Conservation (phyloP, 805 yeast species). For the Grigorovia humatica region DNA sequence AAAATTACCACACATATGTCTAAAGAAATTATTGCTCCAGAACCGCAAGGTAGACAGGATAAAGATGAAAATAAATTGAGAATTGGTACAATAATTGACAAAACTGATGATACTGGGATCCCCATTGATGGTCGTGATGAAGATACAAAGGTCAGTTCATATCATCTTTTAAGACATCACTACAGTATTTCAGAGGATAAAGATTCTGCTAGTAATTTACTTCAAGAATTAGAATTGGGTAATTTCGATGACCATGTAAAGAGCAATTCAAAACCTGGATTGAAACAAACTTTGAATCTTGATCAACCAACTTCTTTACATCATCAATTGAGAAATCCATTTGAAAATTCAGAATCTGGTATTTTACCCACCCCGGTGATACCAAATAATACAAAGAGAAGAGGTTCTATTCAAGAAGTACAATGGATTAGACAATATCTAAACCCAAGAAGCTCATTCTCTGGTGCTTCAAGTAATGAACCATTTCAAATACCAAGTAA, state of each 20-base stretch:
- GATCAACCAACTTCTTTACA: not conserved
- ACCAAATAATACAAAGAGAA: constrained; percentile 6
- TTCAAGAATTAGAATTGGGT: constrained; percentile 13
- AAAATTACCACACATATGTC: not conserved
- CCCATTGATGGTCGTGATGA: not conserved
- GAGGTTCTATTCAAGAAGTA: constrained; percentile 26
- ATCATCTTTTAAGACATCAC: constrained; percentile 20
- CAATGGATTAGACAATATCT: constrained; percentile 25
- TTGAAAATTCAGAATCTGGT: not conserved
- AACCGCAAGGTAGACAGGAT: not conserved
- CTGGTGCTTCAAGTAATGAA: constrained; percentile 20
- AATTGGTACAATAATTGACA: too few relatives aligned
- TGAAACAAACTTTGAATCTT: not conserved
- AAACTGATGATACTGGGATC: not conserved
- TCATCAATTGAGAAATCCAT: not conserved
- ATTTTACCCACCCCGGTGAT: not conserved
- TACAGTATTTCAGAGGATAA: constrained; percentile 20
- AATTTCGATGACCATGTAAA: not conserved
- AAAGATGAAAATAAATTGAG: not conserved
- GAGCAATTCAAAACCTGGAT: not conserved
- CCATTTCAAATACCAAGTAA: constrained; percentile 1
- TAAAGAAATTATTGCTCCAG: not conserved
- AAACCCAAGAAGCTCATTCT: constrained; percentile 30
- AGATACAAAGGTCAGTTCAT: constrained; percentile 1
- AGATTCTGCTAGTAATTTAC: constrained; percentile 16